Base-by-base conservation (phyloP, 179 eudicot species). In the Beta corolliflora region DNA sequence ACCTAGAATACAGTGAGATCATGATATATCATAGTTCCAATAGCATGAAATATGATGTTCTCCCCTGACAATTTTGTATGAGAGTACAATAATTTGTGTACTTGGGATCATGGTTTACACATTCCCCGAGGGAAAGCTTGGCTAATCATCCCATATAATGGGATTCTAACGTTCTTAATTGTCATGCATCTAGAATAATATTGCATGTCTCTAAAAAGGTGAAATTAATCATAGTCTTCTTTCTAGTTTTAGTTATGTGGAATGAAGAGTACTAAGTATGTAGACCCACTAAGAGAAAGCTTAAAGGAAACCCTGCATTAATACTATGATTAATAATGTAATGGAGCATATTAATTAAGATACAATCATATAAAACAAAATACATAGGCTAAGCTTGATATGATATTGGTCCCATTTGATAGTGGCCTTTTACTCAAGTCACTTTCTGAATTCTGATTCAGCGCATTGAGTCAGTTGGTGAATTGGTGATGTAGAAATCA, bases 401-500 rank as follows among this genome's bases (percentile, higher is more conserved):
- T 72, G 78, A 79, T 36, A 29, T 78, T 50, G 82, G 85, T 46
- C 83, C 80, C 80, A 60, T 74, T 53, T 59, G 76, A n/a, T 81
- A 78, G 81, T 81, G 82, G 80, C 68, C 53, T n/a, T 65, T 18
- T 36, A 67, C 70, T 68, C 76, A 84, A 45, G 75, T 84, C 87
- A 75, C 79, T 61, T 71, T 84, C 82, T 25, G 29, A 25, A 25
- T 25, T 25, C 29, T 56, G 52, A 77, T 81, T 77, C 71, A 66
- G 84, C 71, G 84, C 83, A 84, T 60, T 79, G 58, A 73, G 84
- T 81, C 84, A 81, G 31, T 81, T 77, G 84, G 73, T 81, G 77
- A 77, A n/a, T 81, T 77, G 81, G 73, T 81, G 77, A 77, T 71
- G 64, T 79, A 84, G 0, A 25, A 25, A 25, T 25, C 29, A 25